These are phyloP conservation scores for Epichloe sibirici DNA, from an alignment of 2,329 filamentous ascomycete genomes.

Conservation along the genomic window DNA sequence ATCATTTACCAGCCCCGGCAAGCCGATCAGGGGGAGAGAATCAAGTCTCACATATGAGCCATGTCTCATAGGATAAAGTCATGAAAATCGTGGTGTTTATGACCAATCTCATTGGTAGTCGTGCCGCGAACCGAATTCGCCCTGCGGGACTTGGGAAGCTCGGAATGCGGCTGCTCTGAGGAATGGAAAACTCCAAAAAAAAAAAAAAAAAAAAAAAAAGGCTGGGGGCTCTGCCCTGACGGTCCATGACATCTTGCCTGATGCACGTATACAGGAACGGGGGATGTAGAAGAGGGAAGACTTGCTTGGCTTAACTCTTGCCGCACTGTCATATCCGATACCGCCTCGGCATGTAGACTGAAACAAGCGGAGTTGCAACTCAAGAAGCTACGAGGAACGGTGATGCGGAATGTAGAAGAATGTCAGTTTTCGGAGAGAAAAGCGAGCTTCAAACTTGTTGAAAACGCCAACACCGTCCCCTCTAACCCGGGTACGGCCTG, in stretches of 20 bases:
- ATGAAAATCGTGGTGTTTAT: too few species aligned
- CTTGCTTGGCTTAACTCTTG: background rate
- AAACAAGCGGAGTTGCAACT: background rate
- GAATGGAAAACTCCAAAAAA: background rate
- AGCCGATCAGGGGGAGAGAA: too few species aligned
- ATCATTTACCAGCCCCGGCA: too few species aligned
- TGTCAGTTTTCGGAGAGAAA: background rate
- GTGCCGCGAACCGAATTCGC: background rate
- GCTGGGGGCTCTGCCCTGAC: background rate
- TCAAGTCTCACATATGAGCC: too few species aligned
- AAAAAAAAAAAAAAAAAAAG: background rate
- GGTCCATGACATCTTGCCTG: background rate
- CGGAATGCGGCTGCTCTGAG: background rate
- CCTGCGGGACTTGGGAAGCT: background rate
- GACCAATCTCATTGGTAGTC: background rate
- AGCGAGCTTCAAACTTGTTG: background rate
- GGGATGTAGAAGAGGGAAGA: background rate
- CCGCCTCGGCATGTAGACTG: slow-evolving; percentile 1
- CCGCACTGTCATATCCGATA: background rate
- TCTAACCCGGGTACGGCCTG: background rate
- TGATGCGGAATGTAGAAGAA: background rate
- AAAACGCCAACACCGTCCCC: background rate
- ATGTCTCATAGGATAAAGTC: too few species aligned
- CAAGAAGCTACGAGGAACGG: background rate
- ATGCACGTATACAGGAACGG: background rate